Base-by-base conservation (phyloP, 2,329 filamentous ascomycete genomes). In the Decorospora gaudefroyi region DNA sequence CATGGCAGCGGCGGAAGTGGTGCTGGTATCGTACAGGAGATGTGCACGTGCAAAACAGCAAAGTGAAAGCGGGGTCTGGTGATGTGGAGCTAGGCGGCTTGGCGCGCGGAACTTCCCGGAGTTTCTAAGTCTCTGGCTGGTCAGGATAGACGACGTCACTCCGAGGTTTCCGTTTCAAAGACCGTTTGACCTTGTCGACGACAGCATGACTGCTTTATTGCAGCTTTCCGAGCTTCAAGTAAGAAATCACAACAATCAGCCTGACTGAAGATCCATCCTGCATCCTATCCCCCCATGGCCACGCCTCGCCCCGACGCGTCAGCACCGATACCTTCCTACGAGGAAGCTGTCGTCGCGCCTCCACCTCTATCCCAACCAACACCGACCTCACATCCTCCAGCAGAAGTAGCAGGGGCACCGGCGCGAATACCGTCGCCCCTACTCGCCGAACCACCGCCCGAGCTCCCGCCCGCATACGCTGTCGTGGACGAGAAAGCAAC, bases 401-500 rank as follows among this genome's bases (percentile, higher is more conserved):
- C 11, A 19, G 27, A 31, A 4, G 2, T 22, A 4, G 30, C 15
- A 12, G 12, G 19, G 17, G 15, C 37, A 18, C 17, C 35, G n/a
- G n/a, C n/a, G n/a, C n/a, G n/a, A 22, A 18, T 11, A 8, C 34
- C 15, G 18, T n/a, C 11, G 11, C 25, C 13, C 15, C 23, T 18
- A 19, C 22, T 34, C 11, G 9, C 25, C 35, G 10, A 22, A 16
- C 26, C 28, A 16, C 34, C 40, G n/a, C 23, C 30, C 19, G 49
- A 52, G 38, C 22, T 49, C 11, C 58, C 58, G 1, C 62, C 62
- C 9, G 47, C 58, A 7, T 64, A 64, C 32, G 51, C 61, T 23
- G 35, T 54, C 28, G 49, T 63, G 7, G 55, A 61, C 38, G 27
- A 51, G 2, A 49, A 51, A 27, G 51, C 59, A 25, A 64, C 60